phyloP scores from a whole-genome alignment of 2,329 filamentous ascomycete species.

The Aspergillus sp. region DNA sequence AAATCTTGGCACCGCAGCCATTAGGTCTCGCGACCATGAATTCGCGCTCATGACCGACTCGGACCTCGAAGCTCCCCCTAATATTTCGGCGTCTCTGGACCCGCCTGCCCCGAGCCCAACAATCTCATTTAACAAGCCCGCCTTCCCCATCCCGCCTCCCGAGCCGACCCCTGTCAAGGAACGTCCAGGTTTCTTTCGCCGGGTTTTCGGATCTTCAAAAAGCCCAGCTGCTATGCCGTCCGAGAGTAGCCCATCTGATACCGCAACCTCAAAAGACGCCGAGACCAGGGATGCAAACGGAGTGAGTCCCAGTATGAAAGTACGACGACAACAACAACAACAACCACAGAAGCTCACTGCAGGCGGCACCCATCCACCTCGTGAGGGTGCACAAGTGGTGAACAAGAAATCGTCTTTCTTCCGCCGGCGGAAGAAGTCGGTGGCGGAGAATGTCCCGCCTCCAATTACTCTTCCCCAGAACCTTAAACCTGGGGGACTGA shows the following conservation, averaged over 20 bases:
- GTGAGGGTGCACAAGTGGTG: constrained; percentile 60
- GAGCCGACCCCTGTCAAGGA: constrained; percentile 62
- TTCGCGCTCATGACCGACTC: constrained; percentile 31
- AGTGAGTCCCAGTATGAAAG: constrained; percentile 27
- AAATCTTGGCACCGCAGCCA: constrained; percentile 43
- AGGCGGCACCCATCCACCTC: constrained; percentile 27
- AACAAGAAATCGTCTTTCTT: constrained; percentile 97
- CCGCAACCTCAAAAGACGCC: constrained; percentile 29
- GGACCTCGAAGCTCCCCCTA: constrained; percentile 42
- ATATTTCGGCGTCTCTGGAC: constrained; percentile 51
- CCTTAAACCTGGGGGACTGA: constrained; percentile 36
- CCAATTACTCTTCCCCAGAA: constrained; percentile 56
- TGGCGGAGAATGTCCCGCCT: constrained; percentile 68
- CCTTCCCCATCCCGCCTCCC: constrained; percentile 41
- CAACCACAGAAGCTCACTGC: constrained; percentile 33
- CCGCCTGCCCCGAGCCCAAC: constrained; percentile 58
- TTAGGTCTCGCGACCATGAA: constrained; percentile 38
- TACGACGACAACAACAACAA: constrained; percentile 28
- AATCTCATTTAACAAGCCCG: constrained; percentile 56
- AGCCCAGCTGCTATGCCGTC: constrained; percentile 42
- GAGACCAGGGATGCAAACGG: constrained; percentile 30
- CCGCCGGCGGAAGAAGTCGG: constrained; percentile 87
- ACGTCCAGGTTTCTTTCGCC: constrained; percentile 85
- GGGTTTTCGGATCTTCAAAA: constrained; percentile 82
- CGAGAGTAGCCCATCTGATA: constrained; percentile 29